Evolutionary conservation across 805 yeast species (phyloP), one percentile per base, ranked within the genome.

Genomic region (Cyberlindnera samutprakarnensis): DNA sequence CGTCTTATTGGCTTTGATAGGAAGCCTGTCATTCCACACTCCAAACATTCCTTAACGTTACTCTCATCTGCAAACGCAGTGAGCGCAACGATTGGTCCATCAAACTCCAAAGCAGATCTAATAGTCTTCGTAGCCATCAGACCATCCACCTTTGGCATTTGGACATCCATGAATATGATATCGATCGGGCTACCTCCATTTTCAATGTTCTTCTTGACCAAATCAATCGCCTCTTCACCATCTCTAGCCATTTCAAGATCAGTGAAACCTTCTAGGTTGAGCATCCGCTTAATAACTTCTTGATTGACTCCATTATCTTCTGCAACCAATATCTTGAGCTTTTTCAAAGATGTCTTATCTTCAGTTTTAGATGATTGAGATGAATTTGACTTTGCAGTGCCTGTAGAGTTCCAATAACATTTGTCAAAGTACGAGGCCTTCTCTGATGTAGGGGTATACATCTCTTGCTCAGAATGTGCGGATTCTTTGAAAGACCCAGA

Each of bases 31-130:
- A 90, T 92, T 4, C 97, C 97, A n/a, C 81, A 78, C 14, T 75
- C 79, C 36, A 83, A 53, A 55, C 97, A 88, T 38, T 76, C 94
- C 44, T 76, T 78, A 24, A 82, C 87, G 48, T 88, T 90, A 28
- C 88, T 78, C 41, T 84, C 86, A 56, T 90, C 96, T 1, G 96
- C 96, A 64, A 82, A 90, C 1, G 96, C 97, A 0, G 97, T 88
- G 33, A 90, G 68, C 0, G 96, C 97, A 23, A 90, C 92, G 36
- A 92, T 87, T 0, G 96, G 96, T 6, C 72, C 70, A 1, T 53
- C 51, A 49, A 71, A 83, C 5, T 68, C 61, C 38, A 82, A 54
- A 27, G 80, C 77, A 28, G 96, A 64, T 27, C 96, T 65, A 22
- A 90, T 80, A 48, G 70, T 65, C 39, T 64, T 73, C 0, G 97